Evolutionary conservation across 1,284 basidiomycete genomes (phyloP), one percentile per base, ranked within the genome.

Genomic region (Sporisorium graminicola): DNA sequence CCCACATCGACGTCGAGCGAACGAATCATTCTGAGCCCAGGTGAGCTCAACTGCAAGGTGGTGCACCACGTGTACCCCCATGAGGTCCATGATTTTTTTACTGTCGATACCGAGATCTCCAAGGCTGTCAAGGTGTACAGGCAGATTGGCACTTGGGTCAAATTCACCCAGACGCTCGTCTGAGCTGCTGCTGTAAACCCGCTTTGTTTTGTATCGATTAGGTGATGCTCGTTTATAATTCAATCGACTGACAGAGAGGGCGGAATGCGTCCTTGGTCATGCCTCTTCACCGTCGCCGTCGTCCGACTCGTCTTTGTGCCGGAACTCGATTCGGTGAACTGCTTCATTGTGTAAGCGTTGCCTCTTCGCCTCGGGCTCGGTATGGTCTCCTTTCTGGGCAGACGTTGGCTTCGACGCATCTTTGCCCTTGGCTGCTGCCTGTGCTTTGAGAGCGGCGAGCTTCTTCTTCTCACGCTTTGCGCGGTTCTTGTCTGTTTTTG

Each of bases 381-480:
- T 24, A 46, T 59, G 40, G 54, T 44, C 13, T n/a, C 33, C 5
- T 31, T 7, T 4, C 31, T 18, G 16, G 18, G 56, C n/a, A 2
- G 46, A 27, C 5, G 63, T 26, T 40, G 59, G 26, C 22, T 54
- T 59, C 18, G 40, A 2, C 8, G 58, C 42, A 27, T 57, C 37
- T 31, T 69, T 65, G 62, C 62, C 65, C 33, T 62, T 69, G 58
- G 56, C 58, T 5, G 63, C 70, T 31, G 66, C 60, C 31, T 64
- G 70, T 12, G 74, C 69, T 49, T 72, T 72, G 29, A 76, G 44
- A 3, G 74, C 74, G 1, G 79, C 79, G 4, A 58, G 59, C 58
- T 78, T 80, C 65, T 82, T 84, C 47, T 81, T 83, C 24, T 83
- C 81, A 22, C 82, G 74, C 53, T 82, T 82, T 13, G 77, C 78